Base-by-base conservation (phyloP, 306 rosid species). In the Pterocarpus macrocarpus region DNA sequence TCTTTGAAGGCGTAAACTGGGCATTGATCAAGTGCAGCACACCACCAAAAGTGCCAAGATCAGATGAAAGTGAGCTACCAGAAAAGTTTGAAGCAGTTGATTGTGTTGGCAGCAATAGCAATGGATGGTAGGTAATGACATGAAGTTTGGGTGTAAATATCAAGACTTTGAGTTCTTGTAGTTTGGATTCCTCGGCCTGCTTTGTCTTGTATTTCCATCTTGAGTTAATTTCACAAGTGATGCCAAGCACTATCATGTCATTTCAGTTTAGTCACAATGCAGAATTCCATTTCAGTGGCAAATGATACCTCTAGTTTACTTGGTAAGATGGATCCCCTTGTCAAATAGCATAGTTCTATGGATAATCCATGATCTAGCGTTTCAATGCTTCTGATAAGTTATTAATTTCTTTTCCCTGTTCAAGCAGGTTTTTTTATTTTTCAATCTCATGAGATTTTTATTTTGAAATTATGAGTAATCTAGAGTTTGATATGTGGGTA, bases 1-100 rank as follows among this genome's bases (percentile, higher is more conserved):
- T 94, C 92, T 94, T 94, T 66, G 97, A 92, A 80, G 97, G 98
- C 1, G 92, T 94, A 35, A 94, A 94, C 73, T 94, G 98, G 98
- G 98, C 98, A 2, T 84, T 94, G 80, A 94, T 94, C 16, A 77
- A 97, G 78, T 94, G 97, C 87, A 87, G 97, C 81, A 94, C 97
- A 0, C 98, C 98, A 1, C 98, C 98, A 17, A 97, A 94, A 82
- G 90, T 94, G 75, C 98, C 98, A 11, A 86, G 97, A 81, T 92
- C 97, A 7, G 71, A 85, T 79, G 97, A 94, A 79, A 49, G 70
- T 11, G 98, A 94, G 47, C 73, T 45, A 58, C 90, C 95, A 1
- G 84, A 75, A 1, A 94, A 94, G 85, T 90, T 66, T 75, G 94
- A 90, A 64, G 80, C 90, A 8, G 94, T 89, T 49, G 90, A 89